A percentile compares a stretch with the other conserved stretches of the same genome.
phyloP scores from a whole-genome alignment of 2,329 filamentous ascomycete species.

The Alternaria alternata region DNA sequence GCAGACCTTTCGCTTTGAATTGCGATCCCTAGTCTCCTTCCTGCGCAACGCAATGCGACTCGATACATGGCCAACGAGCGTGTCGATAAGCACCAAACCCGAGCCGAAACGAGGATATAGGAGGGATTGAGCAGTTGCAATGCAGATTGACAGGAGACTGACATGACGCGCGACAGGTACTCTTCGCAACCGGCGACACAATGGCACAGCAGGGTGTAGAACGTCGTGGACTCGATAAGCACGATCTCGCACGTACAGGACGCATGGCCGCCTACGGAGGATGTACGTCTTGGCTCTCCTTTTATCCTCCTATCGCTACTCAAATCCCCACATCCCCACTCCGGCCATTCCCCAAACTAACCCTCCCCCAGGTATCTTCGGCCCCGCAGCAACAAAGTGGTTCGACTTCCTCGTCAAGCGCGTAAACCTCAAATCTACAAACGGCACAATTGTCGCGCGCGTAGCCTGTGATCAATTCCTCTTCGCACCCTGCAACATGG shows the following conservation, averaged over 20 bases:
- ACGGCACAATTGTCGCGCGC: slow-evolving; percentile 76
- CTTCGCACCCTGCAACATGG: slow-evolving; percentile 86
- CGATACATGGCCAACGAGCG: background rate
- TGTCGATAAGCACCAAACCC: background rate
- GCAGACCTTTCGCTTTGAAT: background rate
- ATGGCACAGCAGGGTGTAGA: slow-evolving; percentile 93
- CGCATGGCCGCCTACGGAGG: slow-evolving; percentile 85
- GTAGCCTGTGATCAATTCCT: slow-evolving; percentile 80
- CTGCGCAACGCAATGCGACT: background rate
- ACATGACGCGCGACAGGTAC: slow-evolving; percentile 60
- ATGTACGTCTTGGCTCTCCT: slow-evolving; percentile 58
- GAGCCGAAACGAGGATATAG: background rate
- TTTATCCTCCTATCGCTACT: background rate
- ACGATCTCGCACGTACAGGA: slow-evolving; percentile 73
- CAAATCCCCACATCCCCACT: background rate
- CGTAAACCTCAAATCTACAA: slow-evolving; percentile 69
- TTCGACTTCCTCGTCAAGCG: slow-evolving; percentile 78
- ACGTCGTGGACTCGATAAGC: slow-evolving; percentile 76
- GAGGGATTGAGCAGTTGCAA: background rate
- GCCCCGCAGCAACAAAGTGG: slow-evolving; percentile 87
- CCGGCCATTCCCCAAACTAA: background rate
- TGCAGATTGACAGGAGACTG: background rate
- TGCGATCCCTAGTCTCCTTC: background rate
- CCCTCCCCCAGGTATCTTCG: slow-evolving; percentile 72
- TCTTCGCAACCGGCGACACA: slow-evolving; percentile 91